phyloP scores from a whole-genome alignment of 2,329 filamentous ascomycete genomes.

The Aspergillus fructus region DNA sequence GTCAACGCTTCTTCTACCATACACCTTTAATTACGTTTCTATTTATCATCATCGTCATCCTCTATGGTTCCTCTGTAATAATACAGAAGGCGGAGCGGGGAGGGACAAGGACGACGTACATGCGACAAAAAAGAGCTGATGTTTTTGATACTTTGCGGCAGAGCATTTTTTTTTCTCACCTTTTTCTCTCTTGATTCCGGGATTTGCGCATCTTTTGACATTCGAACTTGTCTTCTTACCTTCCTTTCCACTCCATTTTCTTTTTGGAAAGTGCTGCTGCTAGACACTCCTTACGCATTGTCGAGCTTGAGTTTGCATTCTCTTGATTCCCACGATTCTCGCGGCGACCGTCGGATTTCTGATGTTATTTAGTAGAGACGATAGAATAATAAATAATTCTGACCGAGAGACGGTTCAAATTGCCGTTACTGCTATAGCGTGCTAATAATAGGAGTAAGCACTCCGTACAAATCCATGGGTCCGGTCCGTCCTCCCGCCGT shows the following conservation, averaged over 20 bases:
- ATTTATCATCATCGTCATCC: constrained; percentile 11
- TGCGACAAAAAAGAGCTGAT: constrained; percentile 13
- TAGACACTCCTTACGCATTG: constrained; percentile 1
- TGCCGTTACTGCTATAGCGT: too few species aligned
- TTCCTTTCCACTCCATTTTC: neutral
- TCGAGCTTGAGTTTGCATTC: neutral
- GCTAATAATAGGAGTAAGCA: too few species aligned
- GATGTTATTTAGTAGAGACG: constrained; percentile 8
- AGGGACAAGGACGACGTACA: constrained; percentile 20
- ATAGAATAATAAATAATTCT: constrained; percentile 12
- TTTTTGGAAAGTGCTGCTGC: constrained; percentile 8
- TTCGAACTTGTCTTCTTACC: constrained; percentile 6
- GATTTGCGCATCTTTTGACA: constrained; percentile 1
- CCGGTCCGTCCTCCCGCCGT: too few species aligned
- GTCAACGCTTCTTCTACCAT: constrained; percentile 10
- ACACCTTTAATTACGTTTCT: constrained; percentile 6
- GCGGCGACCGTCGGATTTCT: constrained; percentile 2
- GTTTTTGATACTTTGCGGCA: constrained; percentile 6
- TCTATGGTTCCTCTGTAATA: constrained; percentile 12
- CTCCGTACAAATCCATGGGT: too few species aligned
- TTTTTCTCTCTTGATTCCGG: constrained; percentile 6
- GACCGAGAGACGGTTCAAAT: neutral
- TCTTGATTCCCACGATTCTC: constrained; percentile 6
- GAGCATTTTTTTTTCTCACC: neutral
- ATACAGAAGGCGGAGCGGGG: constrained; percentile 18